Base-by-base conservation (phyloP, 305 asterid genomes). In the Fraxinus velutina region DNA sequence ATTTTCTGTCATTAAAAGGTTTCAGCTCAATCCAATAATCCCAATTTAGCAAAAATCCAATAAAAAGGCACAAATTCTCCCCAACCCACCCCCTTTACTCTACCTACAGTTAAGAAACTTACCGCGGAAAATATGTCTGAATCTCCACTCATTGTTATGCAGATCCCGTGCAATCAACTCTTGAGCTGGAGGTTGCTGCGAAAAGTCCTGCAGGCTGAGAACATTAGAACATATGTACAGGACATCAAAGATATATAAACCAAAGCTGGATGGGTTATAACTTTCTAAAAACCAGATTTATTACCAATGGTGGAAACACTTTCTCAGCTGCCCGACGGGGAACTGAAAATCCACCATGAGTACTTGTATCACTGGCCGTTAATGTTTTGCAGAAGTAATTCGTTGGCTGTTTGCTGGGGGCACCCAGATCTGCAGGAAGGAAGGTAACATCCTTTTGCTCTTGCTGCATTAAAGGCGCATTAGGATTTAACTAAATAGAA, bases 281-380 rank as follows among this genome's bases (percentile, higher is more conserved):
- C 29, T 33, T 66, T 8, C 13, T 5, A 17, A 57, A 34, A 73
- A 30, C 78, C 44, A 76, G 81, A 68, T 33, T 33, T 0, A 34
- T 37, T 88, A 92, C 97, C 92, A 92, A 42, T 68, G 92, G 97
- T 60, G 97, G 97, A 81, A 93, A 93, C 78, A 93, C 94, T 90
- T 93, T 93, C 71, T 93, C 97, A 32, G 97, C 97, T 24, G 97
- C 93, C 17, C 97, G 90, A 3, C 97, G 94, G 3, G 97, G 97
- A 81, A 93, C 97, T 9, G 97, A 93, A 85, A 93, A 93, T 50
- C 97, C 97, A 52, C 97, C 97, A 78, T 93, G 97, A 34, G 97
- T 91, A 80, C 97, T 92, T 12, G 97, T 92, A 71, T 92, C 97
- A 76, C 97, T 92, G 24, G 97, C 95, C 1, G 94, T 92, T 86